Conservation (phyloP, 148 eudicot genomes). For the Diospyros lotus region DNA sequence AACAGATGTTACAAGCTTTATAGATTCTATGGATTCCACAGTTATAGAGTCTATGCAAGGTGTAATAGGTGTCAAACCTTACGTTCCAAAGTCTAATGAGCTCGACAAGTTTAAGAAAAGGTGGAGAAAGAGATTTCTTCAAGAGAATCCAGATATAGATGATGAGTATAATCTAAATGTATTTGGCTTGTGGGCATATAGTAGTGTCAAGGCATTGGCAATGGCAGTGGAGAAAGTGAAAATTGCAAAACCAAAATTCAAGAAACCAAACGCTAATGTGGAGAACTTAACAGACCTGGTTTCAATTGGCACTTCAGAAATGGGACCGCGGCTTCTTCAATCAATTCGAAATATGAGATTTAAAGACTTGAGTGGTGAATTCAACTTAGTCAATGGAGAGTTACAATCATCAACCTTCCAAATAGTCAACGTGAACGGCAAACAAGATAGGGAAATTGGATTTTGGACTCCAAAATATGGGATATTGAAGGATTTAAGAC, state of each 20-base stretch:
- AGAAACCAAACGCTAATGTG: slow-evolving; percentile 1
- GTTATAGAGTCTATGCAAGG: too few species aligned
- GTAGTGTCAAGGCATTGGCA: slow-evolving; percentile 49
- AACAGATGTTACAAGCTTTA: too few species aligned
- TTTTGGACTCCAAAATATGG: slow-evolving; percentile 49
- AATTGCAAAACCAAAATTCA: slow-evolving; percentile 15
- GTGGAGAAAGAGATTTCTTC: slow-evolving; percentile 37
- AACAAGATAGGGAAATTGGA: slow-evolving; percentile 38
- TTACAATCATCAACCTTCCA: too few species aligned
- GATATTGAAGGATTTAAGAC: slow-evolving; percentile 20
- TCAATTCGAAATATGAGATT: slow-evolving; percentile 29
- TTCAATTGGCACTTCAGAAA: slow-evolving; percentile 36
- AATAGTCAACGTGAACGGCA: slow-evolving; percentile 22
- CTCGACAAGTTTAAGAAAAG: slow-evolving; percentile 21
- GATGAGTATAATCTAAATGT: background rate
- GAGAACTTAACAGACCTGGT: slow-evolving; percentile 32
- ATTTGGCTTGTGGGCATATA: slow-evolving; percentile 63
- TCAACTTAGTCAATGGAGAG: slow-evolving; percentile 30
- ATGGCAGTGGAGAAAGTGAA: slow-evolving; percentile 40
- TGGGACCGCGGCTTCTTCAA: slow-evolving; percentile 37
- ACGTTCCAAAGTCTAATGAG: too few species aligned
- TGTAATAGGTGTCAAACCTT: too few species aligned
- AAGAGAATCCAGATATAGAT: slow-evolving; percentile 31
- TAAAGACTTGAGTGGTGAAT: slow-evolving; percentile 7
- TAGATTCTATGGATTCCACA: too few species aligned